phyloP scores from a whole-genome alignment of 768 basidiomycete genomes.

The Amanita pallidorosea region DNA sequence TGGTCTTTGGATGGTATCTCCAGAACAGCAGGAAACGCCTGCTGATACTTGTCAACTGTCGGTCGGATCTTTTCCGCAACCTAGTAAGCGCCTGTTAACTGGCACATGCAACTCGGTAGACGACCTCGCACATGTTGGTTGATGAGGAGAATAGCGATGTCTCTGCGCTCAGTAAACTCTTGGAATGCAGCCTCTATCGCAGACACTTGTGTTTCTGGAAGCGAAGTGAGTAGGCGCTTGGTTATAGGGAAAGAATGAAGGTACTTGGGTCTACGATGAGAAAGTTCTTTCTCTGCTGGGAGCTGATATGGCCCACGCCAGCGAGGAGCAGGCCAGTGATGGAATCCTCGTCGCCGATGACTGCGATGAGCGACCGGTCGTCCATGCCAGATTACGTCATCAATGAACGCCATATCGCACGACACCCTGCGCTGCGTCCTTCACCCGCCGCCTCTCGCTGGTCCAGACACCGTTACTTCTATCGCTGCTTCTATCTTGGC shows the following conservation, averaged over 20 bases:
- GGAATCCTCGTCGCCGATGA: slow-evolving; percentile 99
- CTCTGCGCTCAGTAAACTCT: slow-evolving; percentile 89
- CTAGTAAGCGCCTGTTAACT: slow-evolving; percentile 28
- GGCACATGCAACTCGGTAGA: slow-evolving; percentile 1
- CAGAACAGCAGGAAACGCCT: slow-evolving; percentile 91
- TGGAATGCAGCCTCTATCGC: slow-evolving; percentile 88
- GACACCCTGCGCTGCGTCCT: slow-evolving; percentile 76
- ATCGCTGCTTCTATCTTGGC: slow-evolving; percentile 59
- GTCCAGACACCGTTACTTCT: slow-evolving; percentile 50
- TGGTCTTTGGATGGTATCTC: slow-evolving; percentile 99
- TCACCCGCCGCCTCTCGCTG: slow-evolving; percentile 46
- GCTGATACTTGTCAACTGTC: slow-evolving; percentile 88
- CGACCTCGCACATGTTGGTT: slow-evolving; percentile 82
- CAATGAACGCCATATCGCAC: slow-evolving; percentile 69
- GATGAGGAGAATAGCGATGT: slow-evolving; percentile 93
- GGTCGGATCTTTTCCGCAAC: slow-evolving; percentile 96
- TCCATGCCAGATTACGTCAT: slow-evolving; percentile 33
- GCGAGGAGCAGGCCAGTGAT: slow-evolving; percentile 94
- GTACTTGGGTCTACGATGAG: slow-evolving; percentile 87
- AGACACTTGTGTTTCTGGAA: slow-evolving; percentile 78
- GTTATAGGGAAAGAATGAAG: not conserved
- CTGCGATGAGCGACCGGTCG: slow-evolving; percentile 83
- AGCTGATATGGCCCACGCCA: slow-evolving; percentile 86
- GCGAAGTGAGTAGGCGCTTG: not conserved
- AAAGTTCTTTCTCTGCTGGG: slow-evolving; percentile 95